Percentiles rank a stretch among this genome's conserved stretches.
phyloP scores from a whole-genome alignment of 768 basidiomycete genomes.

The Phlebiopsis flavidoalba region DNA sequence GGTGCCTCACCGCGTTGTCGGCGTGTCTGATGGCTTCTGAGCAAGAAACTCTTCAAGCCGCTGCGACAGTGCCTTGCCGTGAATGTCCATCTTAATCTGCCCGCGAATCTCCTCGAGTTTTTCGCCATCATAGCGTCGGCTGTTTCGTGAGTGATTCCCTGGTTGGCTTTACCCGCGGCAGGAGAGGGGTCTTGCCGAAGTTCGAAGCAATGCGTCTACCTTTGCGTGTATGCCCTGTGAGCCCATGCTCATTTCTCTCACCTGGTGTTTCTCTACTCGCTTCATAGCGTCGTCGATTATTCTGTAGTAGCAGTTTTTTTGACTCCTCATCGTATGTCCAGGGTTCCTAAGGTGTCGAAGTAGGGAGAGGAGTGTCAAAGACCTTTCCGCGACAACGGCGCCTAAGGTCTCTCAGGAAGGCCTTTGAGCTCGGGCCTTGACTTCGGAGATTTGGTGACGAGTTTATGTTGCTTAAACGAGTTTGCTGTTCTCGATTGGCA shows the following conservation, averaged over 20 bases:
- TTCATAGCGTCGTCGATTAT: slow-evolving; percentile 10
- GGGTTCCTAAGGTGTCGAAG: too few relatives aligned
- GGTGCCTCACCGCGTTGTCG: neutral
- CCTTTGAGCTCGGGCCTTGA: neutral
- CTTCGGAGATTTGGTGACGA: neutral
- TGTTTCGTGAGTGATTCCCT: slow-evolving; percentile 8
- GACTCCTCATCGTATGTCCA: slow-evolving; percentile 1
- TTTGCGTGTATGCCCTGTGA: slow-evolving; percentile 18
- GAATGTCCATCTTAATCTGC: slow-evolving; percentile 31
- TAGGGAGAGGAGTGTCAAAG: neutral
- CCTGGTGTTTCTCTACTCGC: slow-evolving; percentile 11
- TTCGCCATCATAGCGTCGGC: slow-evolving; percentile 24
- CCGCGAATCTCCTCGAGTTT: slow-evolving; percentile 34
- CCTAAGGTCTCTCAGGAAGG: neutral
- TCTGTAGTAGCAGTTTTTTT: slow-evolving; percentile 10
- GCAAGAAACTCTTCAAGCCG: slow-evolving; percentile 16
- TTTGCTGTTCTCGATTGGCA: neutral
- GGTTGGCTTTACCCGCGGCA: neutral
- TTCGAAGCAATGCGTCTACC: slow-evolving; percentile 18
- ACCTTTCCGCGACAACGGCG: neutral
- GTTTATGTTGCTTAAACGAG: neutral
- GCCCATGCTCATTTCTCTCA: slow-evolving; percentile 12
- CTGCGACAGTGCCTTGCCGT: slow-evolving; percentile 3
- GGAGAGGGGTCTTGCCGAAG: neutral
- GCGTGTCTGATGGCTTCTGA: neutral